Evolutionary conservation across 1,284 basidiomycete genomes (phyloP).

Genomic region (Cutaneotrichosporon sp.): DNA sequence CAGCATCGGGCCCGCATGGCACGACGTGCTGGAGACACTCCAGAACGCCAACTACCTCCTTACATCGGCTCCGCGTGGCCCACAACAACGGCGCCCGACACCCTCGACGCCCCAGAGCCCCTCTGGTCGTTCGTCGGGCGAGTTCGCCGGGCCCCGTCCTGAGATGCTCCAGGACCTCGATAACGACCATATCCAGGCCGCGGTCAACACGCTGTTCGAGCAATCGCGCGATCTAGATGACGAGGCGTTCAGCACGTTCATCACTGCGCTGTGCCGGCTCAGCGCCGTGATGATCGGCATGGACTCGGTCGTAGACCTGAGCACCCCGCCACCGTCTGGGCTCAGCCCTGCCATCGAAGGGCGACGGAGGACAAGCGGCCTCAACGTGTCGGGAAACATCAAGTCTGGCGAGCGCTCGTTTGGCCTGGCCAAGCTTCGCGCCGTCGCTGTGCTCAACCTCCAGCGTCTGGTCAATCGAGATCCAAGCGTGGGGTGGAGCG

Average conservation of each 20-base stretch:
- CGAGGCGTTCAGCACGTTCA: constrained; percentile 75
- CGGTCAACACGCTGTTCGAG: constrained; percentile 80
- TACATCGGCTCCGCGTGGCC: constrained; percentile 50
- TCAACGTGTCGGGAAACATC: constrained; percentile 72
- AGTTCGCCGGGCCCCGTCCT: constrained; percentile 23
- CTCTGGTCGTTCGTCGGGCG: constrained; percentile 16
- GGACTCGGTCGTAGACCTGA: constrained; percentile 58
- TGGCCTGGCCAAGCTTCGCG: constrained; percentile 79
- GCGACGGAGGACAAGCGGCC: constrained; percentile 77
- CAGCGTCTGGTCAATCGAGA: constrained; percentile 77
- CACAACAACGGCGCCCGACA: constrained; percentile 6
- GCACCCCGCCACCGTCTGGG: constrained; percentile 14
- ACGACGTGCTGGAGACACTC: constrained; percentile 80
- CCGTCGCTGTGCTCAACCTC: constrained; percentile 77
- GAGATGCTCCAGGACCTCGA: constrained; percentile 64
- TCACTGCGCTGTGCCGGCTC: constrained; percentile 77
- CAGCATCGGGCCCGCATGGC: constrained; percentile 85
- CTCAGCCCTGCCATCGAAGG: constrained; percentile 35
- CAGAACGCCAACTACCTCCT: constrained; percentile 93
- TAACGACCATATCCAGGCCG: constrained; percentile 66
- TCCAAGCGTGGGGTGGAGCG: constrained; percentile 81
- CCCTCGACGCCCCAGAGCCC: constrained; percentile 12
- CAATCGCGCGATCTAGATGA: constrained; percentile 80
- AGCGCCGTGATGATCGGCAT: constrained; percentile 88
- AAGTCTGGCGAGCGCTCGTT: constrained; percentile 65